Evolutionary conservation across 371 early-diverging fungal species (phyloP).

Genomic region (Blakeslea trispora): DNA sequence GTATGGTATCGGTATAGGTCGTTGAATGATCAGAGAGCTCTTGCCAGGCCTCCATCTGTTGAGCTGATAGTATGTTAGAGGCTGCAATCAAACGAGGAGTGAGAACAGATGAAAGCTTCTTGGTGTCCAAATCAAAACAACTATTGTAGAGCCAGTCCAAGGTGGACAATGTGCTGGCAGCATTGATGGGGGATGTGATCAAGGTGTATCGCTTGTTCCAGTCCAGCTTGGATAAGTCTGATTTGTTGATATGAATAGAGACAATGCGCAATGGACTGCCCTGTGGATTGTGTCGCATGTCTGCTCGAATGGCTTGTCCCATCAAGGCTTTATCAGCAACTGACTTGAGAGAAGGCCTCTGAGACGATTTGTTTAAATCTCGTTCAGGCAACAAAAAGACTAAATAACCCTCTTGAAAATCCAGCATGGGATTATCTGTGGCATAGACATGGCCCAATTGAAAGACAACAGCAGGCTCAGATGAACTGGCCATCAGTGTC

Average conservation of each 20-base stretch:
- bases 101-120: slow-evolving; percentile 10
- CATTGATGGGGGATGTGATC: slow-evolving; percentile 22
- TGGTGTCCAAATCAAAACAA: slow-evolving; percentile 11
- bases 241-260: slow-evolving; percentile 21
- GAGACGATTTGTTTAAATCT: not conserved
- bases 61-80: not conserved
- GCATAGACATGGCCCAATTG: not conserved
- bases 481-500: not conserved
- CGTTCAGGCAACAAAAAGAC: slow-evolving; percentile 11
- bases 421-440: slow-evolving; percentile 6
- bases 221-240: slow-evolving; percentile 10
- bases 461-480: slow-evolving; percentile 16
- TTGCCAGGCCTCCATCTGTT: slow-evolving; percentile 7
- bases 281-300: not conserved
- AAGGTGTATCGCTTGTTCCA: slow-evolving; percentile 27
- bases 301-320: slow-evolving; percentile 15
- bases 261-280: slow-evolving; percentile 7
- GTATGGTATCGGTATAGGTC: slow-evolving; percentile 18
- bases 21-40: not conserved
- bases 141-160: slow-evolving; percentile 29
- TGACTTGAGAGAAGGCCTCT: not conserved
- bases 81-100: slow-evolving; percentile 21
- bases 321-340: slow-evolving; percentile 13
- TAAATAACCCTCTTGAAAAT: slow-evolving; percentile 17
- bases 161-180: slow-evolving; percentile 18